phyloP scores from a whole-genome alignment of 1,139 yeast species.

The Arxiozyma slooffiae region DNA sequence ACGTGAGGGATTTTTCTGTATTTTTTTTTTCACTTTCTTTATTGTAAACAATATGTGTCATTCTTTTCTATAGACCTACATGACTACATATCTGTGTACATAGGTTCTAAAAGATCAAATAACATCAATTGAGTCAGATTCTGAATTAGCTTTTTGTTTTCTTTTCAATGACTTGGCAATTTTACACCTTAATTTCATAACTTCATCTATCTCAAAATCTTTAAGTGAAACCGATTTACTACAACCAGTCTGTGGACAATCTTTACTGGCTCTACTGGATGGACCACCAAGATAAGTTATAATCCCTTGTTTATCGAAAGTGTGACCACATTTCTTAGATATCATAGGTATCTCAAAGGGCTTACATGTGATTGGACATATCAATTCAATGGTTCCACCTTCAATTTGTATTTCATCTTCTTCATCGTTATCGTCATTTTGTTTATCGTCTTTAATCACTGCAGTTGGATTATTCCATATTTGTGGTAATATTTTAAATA shows the following conservation, averaged over 20 bases:
- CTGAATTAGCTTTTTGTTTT: not conserved
- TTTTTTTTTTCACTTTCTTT: too few species aligned
- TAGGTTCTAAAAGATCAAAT: not conserved
- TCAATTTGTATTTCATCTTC: slow-evolving; percentile 48
- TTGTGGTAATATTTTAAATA: slow-evolving; percentile 19
- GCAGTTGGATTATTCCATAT: slow-evolving; percentile 23
- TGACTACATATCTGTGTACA: too few species aligned
- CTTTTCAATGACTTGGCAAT: slow-evolving; percentile 9
- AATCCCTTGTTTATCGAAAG: slow-evolving; percentile 45
- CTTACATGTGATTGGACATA: slow-evolving; percentile 54
- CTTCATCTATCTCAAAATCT: slow-evolving; percentile 23
- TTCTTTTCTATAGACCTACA: too few species aligned
- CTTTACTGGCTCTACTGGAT: slow-evolving; percentile 6
- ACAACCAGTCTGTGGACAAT: slow-evolving; percentile 30
- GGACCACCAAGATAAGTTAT: slow-evolving; percentile 14
- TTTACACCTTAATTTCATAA: slow-evolving; percentile 26
- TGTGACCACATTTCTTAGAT: slow-evolving; percentile 49
- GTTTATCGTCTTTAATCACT: slow-evolving; percentile 17
- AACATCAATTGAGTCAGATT: slow-evolving; percentile 6
- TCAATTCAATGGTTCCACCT: slow-evolving; percentile 57
- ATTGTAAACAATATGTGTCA: too few species aligned
- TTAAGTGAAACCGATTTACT: slow-evolving; percentile 14
- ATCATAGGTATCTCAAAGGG: slow-evolving; percentile 44
- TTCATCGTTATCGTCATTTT: slow-evolving; percentile 18
- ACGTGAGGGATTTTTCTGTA: too few species aligned